phyloP scores from a whole-genome alignment of 106 monocot species.

The Alisma plantagoaquatica region DNA sequence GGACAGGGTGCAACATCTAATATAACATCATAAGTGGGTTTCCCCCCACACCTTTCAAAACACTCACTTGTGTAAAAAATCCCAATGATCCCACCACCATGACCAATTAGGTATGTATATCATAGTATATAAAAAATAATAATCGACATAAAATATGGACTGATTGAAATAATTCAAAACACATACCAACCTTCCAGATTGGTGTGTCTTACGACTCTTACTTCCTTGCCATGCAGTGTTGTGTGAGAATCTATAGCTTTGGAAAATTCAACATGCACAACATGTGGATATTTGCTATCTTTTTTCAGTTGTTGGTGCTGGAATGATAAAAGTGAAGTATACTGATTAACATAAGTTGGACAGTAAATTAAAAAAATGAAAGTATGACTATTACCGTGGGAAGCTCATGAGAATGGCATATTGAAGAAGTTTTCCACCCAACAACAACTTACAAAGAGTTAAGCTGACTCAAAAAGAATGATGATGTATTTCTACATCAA shows the following conservation, averaged over 20 bases:
- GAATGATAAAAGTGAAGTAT: constrained; percentile 3
- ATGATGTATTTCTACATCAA: not conserved
- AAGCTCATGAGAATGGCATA: constrained; percentile 47
- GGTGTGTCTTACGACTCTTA: no score
- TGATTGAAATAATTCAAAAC: no score
- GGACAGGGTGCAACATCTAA: no score
- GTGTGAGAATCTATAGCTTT: constrained; percentile 10
- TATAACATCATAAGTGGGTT: no score
- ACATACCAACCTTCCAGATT: no score
- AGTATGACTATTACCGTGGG: constrained; percentile 40
- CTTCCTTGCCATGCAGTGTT: no score
- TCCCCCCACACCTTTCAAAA: no score
- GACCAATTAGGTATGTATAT: no score
- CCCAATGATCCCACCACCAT: no score
- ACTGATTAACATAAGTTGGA: not conserved
- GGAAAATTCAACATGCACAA: constrained; percentile 51
- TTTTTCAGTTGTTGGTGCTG: constrained; percentile 44
- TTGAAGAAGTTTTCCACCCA: constrained; percentile 79
- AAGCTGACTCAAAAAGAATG: constrained; percentile 12
- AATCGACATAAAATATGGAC: no score
- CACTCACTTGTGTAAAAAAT: no score
- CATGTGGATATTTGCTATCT: constrained; percentile 44
- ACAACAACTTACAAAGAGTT: constrained; percentile 56
- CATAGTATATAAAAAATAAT: no score
- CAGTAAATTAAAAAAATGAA: not conserved